A percentile compares a stretch with the other conserved stretches of the same genome.
Conservation (phyloP, 139 green algal genomes). For the Edaphochlamys debaryana region DNA sequence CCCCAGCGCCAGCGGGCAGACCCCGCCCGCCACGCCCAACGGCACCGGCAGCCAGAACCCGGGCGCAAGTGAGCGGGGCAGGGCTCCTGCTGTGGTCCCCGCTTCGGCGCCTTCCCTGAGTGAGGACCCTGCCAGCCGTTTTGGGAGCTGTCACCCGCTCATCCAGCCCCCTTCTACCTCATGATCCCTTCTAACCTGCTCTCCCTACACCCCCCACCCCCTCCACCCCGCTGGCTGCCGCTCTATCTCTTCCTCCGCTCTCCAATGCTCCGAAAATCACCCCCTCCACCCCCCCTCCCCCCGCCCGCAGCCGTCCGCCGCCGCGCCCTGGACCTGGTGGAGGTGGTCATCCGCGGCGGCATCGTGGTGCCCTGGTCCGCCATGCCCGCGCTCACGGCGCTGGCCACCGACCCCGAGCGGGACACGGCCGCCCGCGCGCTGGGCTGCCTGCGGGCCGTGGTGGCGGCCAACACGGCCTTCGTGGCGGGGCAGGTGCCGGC, state of each 20-base stretch:
- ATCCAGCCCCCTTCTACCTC: too few species aligned
- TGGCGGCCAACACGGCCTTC: conserved; percentile 32
- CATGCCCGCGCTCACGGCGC: conserved; percentile 67
- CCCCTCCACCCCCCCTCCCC: neutral
- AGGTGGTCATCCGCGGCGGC: conserved; percentile 76
- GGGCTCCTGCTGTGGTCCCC: too few species aligned
- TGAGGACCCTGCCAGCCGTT: too few species aligned
- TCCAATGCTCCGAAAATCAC: too few species aligned
- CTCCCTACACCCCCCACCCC: too few species aligned
- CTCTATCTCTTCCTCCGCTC: too few species aligned
- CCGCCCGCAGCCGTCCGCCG: conserved; percentile 53
- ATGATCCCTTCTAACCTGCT: too few species aligned
- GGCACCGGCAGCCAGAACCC: too few species aligned
- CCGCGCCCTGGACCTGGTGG: conserved; percentile 76
- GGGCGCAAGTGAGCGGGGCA: too few species aligned
- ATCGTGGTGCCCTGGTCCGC: conserved; percentile 79
- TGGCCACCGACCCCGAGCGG: conserved; percentile 66
- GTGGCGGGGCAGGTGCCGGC: conserved; percentile 40
- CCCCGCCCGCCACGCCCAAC: conserved; percentile 13
- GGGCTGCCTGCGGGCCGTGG: conserved; percentile 12
- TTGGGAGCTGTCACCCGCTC: too few species aligned
- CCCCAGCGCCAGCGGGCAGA: neutral
- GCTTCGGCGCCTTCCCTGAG: too few species aligned
- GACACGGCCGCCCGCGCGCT: conserved; percentile 46
- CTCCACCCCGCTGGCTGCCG: too few species aligned